Conservation (phyloP, 1,139 yeast genomes). For the Suhomyces atakaporum region DNA sequence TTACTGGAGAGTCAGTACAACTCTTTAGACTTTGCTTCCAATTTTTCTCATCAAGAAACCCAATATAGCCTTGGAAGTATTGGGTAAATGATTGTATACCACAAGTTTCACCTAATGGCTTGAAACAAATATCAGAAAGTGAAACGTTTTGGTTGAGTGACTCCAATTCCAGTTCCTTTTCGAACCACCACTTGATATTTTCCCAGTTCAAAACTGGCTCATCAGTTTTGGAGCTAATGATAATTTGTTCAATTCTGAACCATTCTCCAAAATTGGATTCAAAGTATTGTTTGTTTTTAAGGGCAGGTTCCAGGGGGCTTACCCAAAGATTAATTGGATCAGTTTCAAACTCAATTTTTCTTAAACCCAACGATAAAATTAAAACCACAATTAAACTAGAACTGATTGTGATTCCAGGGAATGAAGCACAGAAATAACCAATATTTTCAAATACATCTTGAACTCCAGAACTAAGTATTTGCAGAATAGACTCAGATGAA, state of each 20-base stretch:
- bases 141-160: conserved; percentile 27
- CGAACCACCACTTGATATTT: conserved; percentile 85
- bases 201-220: conserved; percentile 63
- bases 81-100: conserved; percentile 90
- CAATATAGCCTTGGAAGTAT: conserved; percentile 71
- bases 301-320: conserved; percentile 73
- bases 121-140: conserved; percentile 76
- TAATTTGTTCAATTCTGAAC: conserved; percentile 84
- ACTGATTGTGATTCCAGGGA: conserved; percentile 58
- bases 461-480: conserved; percentile 19
- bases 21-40: conserved; percentile 58
- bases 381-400: conserved; percentile 45
- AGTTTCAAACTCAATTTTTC: conserved; percentile 62
- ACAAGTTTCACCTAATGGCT: conserved; percentile 77
- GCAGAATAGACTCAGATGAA: conserved; percentile 1
- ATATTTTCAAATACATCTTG: conserved; percentile 39
- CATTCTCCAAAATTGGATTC: conserved; percentile 89
- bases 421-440: conserved; percentile 58
- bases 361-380: conserved; percentile 55
- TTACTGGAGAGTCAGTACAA: conserved; percentile 83
- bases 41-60: conserved; percentile 44
- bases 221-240: conserved; percentile 69
- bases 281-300: conserved; percentile 64
- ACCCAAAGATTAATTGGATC: conserved; percentile 90
- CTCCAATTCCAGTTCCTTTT: conserved; percentile 60